phyloP scores from a whole-genome alignment of 2,329 filamentous ascomycete species.

The Thielaviopsis populi region DNA sequence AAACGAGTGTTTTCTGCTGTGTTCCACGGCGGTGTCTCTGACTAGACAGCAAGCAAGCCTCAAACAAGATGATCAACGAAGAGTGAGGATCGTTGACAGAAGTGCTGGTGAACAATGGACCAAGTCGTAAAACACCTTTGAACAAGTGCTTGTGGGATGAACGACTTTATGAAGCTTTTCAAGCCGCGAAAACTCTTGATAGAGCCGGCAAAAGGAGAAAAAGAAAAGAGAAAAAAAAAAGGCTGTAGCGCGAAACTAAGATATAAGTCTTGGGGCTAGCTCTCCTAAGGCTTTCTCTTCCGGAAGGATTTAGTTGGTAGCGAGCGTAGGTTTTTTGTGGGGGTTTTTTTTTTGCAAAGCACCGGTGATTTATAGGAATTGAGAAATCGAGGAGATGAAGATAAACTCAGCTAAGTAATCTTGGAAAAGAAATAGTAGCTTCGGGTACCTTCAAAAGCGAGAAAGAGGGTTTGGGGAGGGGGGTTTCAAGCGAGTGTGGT shows the following conservation, averaged over 20 bases:
- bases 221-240: not conserved
- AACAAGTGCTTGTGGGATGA: not conserved
- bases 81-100: not conserved
- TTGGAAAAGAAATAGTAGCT: not conserved
- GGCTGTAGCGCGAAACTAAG: not conserved
- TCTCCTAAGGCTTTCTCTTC: not conserved
- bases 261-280: constrained; percentile 2
- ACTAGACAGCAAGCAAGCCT: not conserved
- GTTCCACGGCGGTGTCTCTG: not conserved
- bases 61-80: not conserved
- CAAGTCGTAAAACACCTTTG: not conserved
- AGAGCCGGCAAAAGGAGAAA: not conserved
- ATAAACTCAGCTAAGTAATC: not conserved
- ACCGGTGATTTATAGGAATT: not conserved
- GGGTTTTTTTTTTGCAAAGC: not conserved
- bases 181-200: not conserved
- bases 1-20: constrained; percentile 6
- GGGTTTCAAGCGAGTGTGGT: constrained; percentile 16
- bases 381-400: not conserved
- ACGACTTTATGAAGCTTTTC: constrained; percentile 4
- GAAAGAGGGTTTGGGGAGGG: not conserved
- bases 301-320: constrained; percentile 3
- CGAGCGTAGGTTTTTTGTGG: not conserved
- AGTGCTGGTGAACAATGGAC: not conserved
- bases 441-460: not conserved